Base-by-base conservation (phyloP, 2,329 filamentous ascomycete genomes). In the Onygenales sp. region DNA sequence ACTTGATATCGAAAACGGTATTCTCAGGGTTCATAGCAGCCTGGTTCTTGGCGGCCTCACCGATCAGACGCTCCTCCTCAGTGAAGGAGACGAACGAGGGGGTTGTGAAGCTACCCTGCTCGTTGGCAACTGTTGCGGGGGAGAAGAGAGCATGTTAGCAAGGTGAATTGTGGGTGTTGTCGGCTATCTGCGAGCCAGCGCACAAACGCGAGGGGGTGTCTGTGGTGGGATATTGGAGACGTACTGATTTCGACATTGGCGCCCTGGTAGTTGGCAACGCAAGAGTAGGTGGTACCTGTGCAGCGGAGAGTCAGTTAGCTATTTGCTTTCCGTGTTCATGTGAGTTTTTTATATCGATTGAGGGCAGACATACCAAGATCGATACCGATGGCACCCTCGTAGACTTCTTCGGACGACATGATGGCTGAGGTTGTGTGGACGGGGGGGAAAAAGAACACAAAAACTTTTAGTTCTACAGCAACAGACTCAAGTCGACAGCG, bases 381-480 rank as follows among this genome's bases (percentile, higher is more conserved):
- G 81, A 98, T 98, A 85, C 93, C 93, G 80, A 97, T 89, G 84
- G 93, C 93, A 87, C 93, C 93, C 75, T 98, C 93, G 77, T 97
- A 98, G 69, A 94, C 85, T 85, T 96, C 92, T 76, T 95, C 90
- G 75, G 89, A 13, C 38, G 46, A 85, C 92, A 96, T 96, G 73
- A 78, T 89, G 72, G 68, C 47, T 50, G 17, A 44, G 51, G 33
- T 9, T 27, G 21, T 27, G 21, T 27, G 21, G 21, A 27, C 21
- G 21, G 3, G 17, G 17, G 17, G 17, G 3, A 27, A 27, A 27
- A 27, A 27, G 21, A 27, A 27, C 21, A 27, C 3, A 27, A 27
- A 27, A 27, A 27, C 21, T 27, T 27, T 27, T 27, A 27, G 5
- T 27, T 27, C 21, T 27, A 27, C 21, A 27, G 21, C 21, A 27